A percentile compares a stretch with the other conserved stretches of the same genome.
These are phyloP conservation scores for Phialemoniopsis sp. DNA, from an alignment of 2,329 filamentous ascomycete species.

Conservation along the genomic window DNA sequence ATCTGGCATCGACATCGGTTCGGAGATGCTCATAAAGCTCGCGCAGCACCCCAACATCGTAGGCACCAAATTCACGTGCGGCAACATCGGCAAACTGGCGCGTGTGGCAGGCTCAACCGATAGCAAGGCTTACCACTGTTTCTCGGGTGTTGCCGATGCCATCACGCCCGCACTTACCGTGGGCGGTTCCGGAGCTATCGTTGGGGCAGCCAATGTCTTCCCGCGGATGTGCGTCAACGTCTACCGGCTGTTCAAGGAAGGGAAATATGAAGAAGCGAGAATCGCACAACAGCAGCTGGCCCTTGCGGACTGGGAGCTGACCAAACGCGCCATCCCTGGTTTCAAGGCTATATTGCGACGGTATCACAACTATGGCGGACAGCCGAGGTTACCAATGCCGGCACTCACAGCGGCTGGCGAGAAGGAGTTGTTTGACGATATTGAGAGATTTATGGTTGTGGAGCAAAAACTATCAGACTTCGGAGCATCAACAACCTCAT, in stretches of 20 bases:
- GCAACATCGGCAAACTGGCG: constrained; percentile 66
- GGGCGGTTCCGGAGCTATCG: too few species aligned
- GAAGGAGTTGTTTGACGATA: constrained; percentile 7
- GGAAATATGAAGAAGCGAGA: constrained; percentile 9
- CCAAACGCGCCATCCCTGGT: constrained; percentile 14
- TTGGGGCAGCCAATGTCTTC: too few species aligned
- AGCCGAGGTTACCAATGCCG: constrained; percentile 40
- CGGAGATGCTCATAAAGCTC: constrained; percentile 76
- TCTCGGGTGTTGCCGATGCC: too few species aligned
- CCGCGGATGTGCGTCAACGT: constrained; percentile 9
- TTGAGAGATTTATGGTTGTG: constrained; percentile 11
- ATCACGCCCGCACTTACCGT: too few species aligned
- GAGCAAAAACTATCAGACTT: constrained; percentile 6
- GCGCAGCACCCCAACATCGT: constrained; percentile 79
- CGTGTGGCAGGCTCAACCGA: too few species aligned
- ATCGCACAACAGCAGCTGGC: constrained; percentile 11
- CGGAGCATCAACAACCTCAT: too few species aligned
- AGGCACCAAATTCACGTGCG: constrained; percentile 89
- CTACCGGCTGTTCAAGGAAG: constrained; percentile 12
- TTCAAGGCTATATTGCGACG: constrained; percentile 13
- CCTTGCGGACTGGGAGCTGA: constrained; percentile 13
- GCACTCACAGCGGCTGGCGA: constrained; percentile 9
- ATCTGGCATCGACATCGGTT: constrained; percentile 84
- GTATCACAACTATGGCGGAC: constrained; percentile 55
- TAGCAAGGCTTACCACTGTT: too few species aligned